Conservation (phyloP, 139 green algal genomes). For the Mesotaenium endlicherianum region DNA sequence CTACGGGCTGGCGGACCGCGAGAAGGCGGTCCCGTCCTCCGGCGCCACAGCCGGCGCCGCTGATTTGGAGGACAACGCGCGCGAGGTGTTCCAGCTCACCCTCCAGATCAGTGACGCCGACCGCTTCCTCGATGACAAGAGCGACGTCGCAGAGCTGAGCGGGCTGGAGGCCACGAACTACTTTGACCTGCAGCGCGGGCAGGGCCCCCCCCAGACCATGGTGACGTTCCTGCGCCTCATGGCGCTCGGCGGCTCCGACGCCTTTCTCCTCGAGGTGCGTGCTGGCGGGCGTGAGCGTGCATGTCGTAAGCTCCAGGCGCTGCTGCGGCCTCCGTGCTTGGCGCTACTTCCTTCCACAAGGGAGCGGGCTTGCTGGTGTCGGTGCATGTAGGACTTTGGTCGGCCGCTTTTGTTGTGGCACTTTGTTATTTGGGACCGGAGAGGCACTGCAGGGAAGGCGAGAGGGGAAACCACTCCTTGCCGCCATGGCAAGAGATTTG, state of each 20-base stretch:
- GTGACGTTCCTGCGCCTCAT: conserved; percentile 80
- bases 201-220: conserved; percentile 61
- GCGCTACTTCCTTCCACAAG: too few species aligned
- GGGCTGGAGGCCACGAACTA: conserved; percentile 55
- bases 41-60: background rate
- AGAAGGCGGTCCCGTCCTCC: background rate
- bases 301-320: too few species aligned
- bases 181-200: conserved; percentile 59
- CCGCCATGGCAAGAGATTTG: too few species aligned
- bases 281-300: background rate
- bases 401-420: too few species aligned
- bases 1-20: conserved; percentile 21
- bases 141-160: conserved; percentile 80
- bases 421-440: too few species aligned
- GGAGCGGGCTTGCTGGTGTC: too few species aligned
- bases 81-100: conserved; percentile 68
- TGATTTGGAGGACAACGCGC: background rate
- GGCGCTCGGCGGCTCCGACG: conserved; percentile 66
- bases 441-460: too few species aligned
- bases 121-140: conserved; percentile 81
- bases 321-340: too few species aligned
- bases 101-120: conserved; percentile 72
- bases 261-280: conserved; percentile 81
- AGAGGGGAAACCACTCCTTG: too few species aligned
- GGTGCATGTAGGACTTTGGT: too few species aligned